Evolutionary conservation across 176 grass and related monocot genomes (phyloP), one percentile per base, ranked within the genome.

Genomic region (Dendrocalamus sinicus): DNA sequence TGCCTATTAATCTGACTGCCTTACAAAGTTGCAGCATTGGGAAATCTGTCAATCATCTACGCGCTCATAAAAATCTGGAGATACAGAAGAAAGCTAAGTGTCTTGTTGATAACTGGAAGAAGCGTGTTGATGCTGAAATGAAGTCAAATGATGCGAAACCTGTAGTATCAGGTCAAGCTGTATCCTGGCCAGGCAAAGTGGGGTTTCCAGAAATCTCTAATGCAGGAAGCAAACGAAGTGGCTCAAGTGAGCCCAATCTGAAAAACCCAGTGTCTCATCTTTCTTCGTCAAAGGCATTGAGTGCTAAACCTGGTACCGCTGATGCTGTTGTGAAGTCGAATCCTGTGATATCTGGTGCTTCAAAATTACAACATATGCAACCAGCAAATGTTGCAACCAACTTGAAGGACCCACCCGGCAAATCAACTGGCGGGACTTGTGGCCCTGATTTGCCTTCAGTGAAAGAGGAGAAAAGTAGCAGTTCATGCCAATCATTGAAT

Each of bases 391-490:
- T 46, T 44, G 51, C 61, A 46, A 73, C 80, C 47, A 83, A 78
- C 67, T 69, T 71, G 23, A 93, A 93, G 77, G 88, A 93, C 22
- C 52, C 62, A 58, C 26, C 80, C 37, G 32, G 82, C 69, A 93
- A 93, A 83, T 70, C 79, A 79, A 16, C 73, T 76, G 51, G 70
- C 52, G 88, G 85, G 53, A 57, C 52, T 75, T 79, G 59, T 77
- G 68, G 85, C 61, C 26, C 82, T 50, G 86, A 90, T 22, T 64
- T 84, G 45, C 91, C 78, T 37, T 24, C 83, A 26, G 68, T 93
- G 75, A 88, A 91, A 54, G 95, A 98, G 79, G 95, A 98, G 83
- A 98, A 95, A 91, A 95, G 95, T 57, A 91, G 85, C 73, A 98
- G 93, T 84, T 98, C 95, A 66, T 95, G 92, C 75, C 95, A 98